Evolutionary conservation across 495 filamentous ascomycete genomes (phyloP), one percentile per base, ranked within the genome.

Genomic region (Aspergillus haitiensis): DNA sequence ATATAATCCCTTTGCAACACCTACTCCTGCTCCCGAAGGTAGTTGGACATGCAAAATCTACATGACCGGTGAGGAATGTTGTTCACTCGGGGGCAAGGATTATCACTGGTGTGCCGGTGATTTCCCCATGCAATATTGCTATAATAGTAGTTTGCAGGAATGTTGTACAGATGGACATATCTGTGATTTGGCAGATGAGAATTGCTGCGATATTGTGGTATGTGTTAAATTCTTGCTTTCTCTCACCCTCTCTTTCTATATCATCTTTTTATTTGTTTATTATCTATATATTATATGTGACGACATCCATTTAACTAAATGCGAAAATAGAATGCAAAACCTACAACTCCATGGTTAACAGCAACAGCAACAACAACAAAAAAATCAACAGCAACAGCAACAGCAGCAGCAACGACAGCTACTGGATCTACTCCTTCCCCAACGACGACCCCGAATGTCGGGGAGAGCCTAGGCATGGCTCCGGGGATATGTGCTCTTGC

Each of bases 191-290:
- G 21, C 21, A 21, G 51, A 16, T 2, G 33, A 60, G 27, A 16
- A 52, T 32, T 60, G 51, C 31, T 60, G 58, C 16, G 50, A 60
- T 47, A 16, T 60, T 16, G 51, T 60, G 51, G 58, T 55, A 55
- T 47, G 58, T 37, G 46, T 27, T 21, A 5, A 33, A 2, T 35
- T 18, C 21, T 27, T 27, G 21, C 21, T 27, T 27, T 27, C 3
- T 27, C 21, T 27, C 21, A 1, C 21, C 21, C 21, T 27, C 21
- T 27, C 21, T 27, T 27, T 27, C 21, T 27, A 27, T 3, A 1
- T 27, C n/a, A n/a, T n/a, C n/a, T 27, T 27, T 27, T 27, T 27
- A 1, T 27, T 27, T 27, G 1, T 27, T 27, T 27, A 1, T 27
- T 27, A 3, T n/a, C n/a, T n/a, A n/a, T n/a, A n/a, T n/a, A n/a